These are phyloP conservation scores for Phanerochaete carnosa DNA, from an alignment of 768 basidiomycete genomes.

Conservation along the genomic window DNA sequence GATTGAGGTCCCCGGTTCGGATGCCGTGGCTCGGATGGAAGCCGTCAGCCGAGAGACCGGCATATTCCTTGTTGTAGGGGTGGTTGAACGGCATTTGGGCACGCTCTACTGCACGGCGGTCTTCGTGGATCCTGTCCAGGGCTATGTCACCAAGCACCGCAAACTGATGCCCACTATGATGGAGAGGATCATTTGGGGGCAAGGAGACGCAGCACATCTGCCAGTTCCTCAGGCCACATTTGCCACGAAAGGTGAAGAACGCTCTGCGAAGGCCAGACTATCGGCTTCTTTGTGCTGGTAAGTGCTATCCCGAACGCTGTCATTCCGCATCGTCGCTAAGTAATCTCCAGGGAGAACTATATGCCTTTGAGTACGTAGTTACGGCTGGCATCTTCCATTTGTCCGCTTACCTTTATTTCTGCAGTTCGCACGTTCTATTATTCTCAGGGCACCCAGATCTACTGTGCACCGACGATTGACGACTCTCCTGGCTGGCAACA, in stretches of 20 bases:
- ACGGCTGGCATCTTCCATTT: not conserved
- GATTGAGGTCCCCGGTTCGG: conserved; percentile 50
- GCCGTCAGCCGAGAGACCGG: conserved; percentile 42
- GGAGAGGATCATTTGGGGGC: conserved; percentile 63
- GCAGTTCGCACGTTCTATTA: conserved; percentile 60
- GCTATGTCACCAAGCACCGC: conserved; percentile 58
- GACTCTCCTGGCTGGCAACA: conserved; percentile 51
- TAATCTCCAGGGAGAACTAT: conserved; percentile 62
- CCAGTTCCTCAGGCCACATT: conserved; percentile 45
- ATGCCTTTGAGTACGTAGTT: conserved; percentile 51
- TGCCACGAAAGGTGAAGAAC: conserved; percentile 15
- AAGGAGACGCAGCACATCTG: conserved; percentile 52
- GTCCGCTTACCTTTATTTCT: not conserved
- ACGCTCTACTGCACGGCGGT: conserved; percentile 61
- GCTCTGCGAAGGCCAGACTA: conserved; percentile 39
- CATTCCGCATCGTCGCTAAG: not conserved
- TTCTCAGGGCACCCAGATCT: conserved; percentile 53
- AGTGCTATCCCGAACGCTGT: conserved; percentile 12
- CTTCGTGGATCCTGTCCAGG: conserved; percentile 50
- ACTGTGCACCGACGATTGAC: conserved; percentile 68
- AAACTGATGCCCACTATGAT: conserved; percentile 61
- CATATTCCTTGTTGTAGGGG: conserved; percentile 57
- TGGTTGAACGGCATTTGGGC: conserved; percentile 56
- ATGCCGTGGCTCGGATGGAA: conserved; percentile 45
- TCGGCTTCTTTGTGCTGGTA: conserved; percentile 60